A percentile compares a stretch with the other conserved stretches of the same genome.
phyloP scores from a whole-genome alignment of 2,329 filamentous ascomycete species.

The Alternaria gansuensis region DNA sequence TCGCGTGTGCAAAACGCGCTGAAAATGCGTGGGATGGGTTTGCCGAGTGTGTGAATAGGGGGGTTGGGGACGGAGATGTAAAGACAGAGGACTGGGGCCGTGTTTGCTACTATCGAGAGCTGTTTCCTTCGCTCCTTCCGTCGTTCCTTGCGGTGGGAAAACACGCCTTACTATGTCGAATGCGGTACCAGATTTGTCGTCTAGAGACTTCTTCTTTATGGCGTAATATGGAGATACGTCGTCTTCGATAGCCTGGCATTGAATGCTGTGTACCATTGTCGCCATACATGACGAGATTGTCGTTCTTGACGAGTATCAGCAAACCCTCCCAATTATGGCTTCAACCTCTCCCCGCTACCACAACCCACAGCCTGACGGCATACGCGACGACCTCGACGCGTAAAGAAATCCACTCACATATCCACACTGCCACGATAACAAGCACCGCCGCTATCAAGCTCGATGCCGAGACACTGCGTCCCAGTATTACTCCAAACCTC shows the following conservation, averaged over 20 bases:
- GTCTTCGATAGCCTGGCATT: background rate
- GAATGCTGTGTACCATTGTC: conserved; percentile 21
- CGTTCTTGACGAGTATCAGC: conserved; percentile 56
- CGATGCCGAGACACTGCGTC: conserved; percentile 52
- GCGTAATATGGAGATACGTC: background rate
- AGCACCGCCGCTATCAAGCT: conserved; percentile 56
- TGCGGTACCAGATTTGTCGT: background rate
- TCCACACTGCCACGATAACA: conserved; percentile 59
- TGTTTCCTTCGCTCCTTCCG: conserved; percentile 1
- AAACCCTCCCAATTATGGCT: conserved; percentile 51
- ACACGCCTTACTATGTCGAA: conserved; percentile 18
- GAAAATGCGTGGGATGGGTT: conserved; percentile 4
- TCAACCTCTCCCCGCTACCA: conserved; percentile 54
- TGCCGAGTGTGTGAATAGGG: conserved; percentile 8
- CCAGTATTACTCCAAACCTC: conserved; percentile 54
- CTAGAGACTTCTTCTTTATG: background rate
- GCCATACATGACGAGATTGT: conserved; percentile 58
- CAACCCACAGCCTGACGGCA: conserved; percentile 53
- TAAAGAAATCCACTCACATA: conserved; percentile 51
- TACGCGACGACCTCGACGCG: conserved; percentile 47
- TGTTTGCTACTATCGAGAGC: background rate
- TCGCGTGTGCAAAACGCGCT: conserved; percentile 19
- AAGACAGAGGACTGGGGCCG: background rate
- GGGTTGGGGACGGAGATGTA: background rate
- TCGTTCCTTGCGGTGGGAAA: background rate